Evolutionary conservation across 139 green algal species (phyloP).

Genomic region (Spirogloea muscicola): DNA sequence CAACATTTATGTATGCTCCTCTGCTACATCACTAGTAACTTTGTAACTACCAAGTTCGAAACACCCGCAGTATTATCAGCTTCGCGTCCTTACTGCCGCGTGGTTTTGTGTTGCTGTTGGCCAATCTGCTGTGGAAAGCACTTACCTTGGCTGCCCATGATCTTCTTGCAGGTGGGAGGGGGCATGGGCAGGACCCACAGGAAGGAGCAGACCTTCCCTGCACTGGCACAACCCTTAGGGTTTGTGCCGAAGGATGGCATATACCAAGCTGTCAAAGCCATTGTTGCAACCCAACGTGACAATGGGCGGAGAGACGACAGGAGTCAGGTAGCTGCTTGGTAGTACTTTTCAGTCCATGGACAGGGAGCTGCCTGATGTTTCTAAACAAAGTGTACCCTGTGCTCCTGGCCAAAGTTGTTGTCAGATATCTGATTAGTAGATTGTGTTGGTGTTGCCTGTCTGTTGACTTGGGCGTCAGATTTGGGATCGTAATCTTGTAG

Average conservation of each 20-base stretch:
- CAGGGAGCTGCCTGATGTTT: too few species aligned
- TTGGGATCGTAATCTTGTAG: too few species aligned
- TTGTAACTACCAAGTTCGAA: conserved; percentile 17
- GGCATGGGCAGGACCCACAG: conserved; percentile 91
- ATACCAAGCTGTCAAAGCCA: conserved; percentile 83
- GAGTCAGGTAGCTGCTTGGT: too few species aligned
- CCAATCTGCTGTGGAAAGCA: background rate
- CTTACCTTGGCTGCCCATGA: background rate
- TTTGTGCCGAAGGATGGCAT: conserved; percentile 94
- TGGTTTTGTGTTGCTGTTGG: background rate
- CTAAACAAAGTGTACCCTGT: too few species aligned
- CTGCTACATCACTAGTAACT: too few species aligned
- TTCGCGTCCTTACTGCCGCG: background rate
- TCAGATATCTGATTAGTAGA: too few species aligned
- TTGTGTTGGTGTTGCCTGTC: too few species aligned
- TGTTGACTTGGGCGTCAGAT: too few species aligned
- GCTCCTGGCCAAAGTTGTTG: too few species aligned
- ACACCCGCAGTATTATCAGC: background rate
- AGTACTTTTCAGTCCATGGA: too few species aligned
- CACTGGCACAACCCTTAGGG: conserved; percentile 82
- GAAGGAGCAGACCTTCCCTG: conserved; percentile 84
- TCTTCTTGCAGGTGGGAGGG: conserved; percentile 61
- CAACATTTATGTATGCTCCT: conserved; percentile 74
- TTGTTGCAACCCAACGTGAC: conserved; percentile 92
- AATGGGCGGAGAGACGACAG: conserved; percentile 96